phyloP scores from a whole-genome alignment of 192 early-diverging fungal species.

The Umbelopsis sp. region DNA sequence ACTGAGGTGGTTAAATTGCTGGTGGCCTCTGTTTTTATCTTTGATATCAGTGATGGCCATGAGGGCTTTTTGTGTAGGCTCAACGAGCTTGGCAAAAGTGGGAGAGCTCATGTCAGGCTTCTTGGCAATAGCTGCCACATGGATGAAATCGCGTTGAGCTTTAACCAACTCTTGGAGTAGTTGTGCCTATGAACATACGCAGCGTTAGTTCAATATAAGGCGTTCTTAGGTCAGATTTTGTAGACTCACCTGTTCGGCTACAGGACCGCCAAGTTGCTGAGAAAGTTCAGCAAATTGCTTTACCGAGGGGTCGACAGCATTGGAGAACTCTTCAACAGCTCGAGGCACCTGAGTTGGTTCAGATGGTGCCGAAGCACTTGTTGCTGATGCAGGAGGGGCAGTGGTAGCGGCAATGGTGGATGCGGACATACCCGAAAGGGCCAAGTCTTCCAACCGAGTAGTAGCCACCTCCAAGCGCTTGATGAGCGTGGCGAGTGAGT shows the following conservation, averaged over 20 bases:
- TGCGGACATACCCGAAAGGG: constrained; percentile 56
- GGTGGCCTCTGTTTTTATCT: constrained; percentile 78
- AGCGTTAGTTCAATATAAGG: not conserved
- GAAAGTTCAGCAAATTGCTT: constrained; percentile 54
- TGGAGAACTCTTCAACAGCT: constrained; percentile 59
- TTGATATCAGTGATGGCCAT: constrained; percentile 65
- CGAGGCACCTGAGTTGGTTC: constrained; percentile 38
- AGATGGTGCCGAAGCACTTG: constrained; percentile 38
- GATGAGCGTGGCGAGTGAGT: constrained; percentile 71
- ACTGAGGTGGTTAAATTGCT: constrained; percentile 80
- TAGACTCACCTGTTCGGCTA: constrained; percentile 57
- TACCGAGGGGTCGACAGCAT: constrained; percentile 47
- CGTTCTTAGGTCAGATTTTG: not conserved
- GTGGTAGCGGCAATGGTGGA: constrained; percentile 44
- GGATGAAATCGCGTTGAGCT: constrained; percentile 78
- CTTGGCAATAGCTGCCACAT: constrained; percentile 69
- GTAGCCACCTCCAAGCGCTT: constrained; percentile 94
- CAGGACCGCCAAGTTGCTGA: constrained; percentile 50
- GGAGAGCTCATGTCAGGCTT: constrained; percentile 70
- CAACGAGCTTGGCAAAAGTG: constrained; percentile 64
- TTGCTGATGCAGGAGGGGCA: constrained; percentile 37
- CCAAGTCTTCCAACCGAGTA: constrained; percentile 84
- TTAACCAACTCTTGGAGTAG: constrained; percentile 60
- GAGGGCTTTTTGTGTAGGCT: constrained; percentile 71
- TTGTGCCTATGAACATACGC: constrained; percentile 48